phyloP scores from a whole-genome alignment of 805 yeast genomes.

The Suhomyces sp. region DNA sequence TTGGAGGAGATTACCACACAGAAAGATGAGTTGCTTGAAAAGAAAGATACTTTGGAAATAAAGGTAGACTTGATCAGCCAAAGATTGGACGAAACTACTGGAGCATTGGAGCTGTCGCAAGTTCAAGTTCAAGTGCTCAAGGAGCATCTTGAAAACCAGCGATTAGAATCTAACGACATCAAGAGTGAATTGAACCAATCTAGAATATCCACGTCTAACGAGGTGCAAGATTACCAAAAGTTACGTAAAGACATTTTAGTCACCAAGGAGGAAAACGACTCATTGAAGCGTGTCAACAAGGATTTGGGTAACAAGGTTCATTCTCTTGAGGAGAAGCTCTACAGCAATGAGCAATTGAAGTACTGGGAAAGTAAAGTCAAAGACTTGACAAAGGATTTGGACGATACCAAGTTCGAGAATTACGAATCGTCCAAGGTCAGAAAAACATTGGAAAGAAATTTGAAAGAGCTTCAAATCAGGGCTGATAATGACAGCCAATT shows the following conservation, averaged over 20 bases:
- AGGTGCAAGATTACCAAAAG: slow-evolving; percentile 33
- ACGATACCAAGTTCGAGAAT: slow-evolving; percentile 44
- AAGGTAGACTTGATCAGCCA: slow-evolving; percentile 26
- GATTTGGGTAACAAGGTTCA: slow-evolving; percentile 47
- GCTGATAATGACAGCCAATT: slow-evolving; percentile 51
- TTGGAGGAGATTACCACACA: slow-evolving; percentile 61
- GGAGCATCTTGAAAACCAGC: slow-evolving; percentile 33
- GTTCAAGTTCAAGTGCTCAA: slow-evolving; percentile 29
- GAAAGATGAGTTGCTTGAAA: slow-evolving; percentile 55
- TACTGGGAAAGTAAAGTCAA: slow-evolving; percentile 60
- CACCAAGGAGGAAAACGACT: slow-evolving; percentile 63
- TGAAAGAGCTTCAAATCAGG: slow-evolving; percentile 52
- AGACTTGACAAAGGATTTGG: slow-evolving; percentile 50
- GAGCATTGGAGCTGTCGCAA: slow-evolving; percentile 24
- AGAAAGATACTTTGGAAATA: slow-evolving; percentile 29
- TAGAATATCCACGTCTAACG: slow-evolving; percentile 24
- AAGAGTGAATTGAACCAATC: slow-evolving; percentile 35
- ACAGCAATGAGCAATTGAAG: slow-evolving; percentile 51
- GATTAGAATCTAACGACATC: slow-evolving; percentile 31
- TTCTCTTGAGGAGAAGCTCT: slow-evolving; percentile 47
- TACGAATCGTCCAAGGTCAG: slow-evolving; percentile 52
- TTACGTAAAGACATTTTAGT: slow-evolving; percentile 52
- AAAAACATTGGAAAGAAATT: slow-evolving; percentile 48
- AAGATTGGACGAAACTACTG: slow-evolving; percentile 23
- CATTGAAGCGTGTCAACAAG: slow-evolving; percentile 53